Evolutionary conservation across 176 grass and related monocot genomes (phyloP), one percentile per base, ranked within the genome.

Genomic region (Themeda triandra): DNA sequence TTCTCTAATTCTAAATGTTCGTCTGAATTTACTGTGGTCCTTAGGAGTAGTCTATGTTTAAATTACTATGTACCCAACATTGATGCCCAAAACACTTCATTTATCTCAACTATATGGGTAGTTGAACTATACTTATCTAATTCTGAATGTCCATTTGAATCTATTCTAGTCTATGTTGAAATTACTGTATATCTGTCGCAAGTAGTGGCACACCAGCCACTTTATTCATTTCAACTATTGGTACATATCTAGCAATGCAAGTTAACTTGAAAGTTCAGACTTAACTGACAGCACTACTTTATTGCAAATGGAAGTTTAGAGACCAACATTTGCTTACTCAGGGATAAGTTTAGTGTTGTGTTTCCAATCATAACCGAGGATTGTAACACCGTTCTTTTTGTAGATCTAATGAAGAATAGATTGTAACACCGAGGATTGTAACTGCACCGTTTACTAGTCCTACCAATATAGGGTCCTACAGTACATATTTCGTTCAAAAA

Each of bases 261-360:
- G 10, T 75, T 54, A 76, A n/a, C 31, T 76, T 76, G 6, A 56
- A 76, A 76, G 18, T 56, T 74, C 30, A n/a, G 71, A 76, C 10
- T 0, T 33, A 54, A 75, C 21, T 13, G 39, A 2, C n/a, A 44
- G 53, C 53, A 59, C 3, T 24, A 59, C 2, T 72, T 41, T 6
- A 71, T 25, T 71, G 40, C 6, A 44, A 45, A 59, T 44, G 39
- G 12, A 71, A 45, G n/a, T 72, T 72, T 72, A 28, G 24, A 17
- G 6, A 28, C 0, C 9, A 14, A 28, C 28, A 45, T 45, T 27
- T 45, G 13, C 41, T 42, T 71, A 41, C 2, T 2, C 13, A 4
- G 5, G 40, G 14, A n/a, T n/a, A n/a, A 8, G 12, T 24, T 42
- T 40, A n/a, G 4, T 15, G 18, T 42, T 29, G 24, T 44, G 35